Evolutionary conservation across 257 asterid genomes (phyloP).

Genomic region (Osmanthus fragrans): DNA sequence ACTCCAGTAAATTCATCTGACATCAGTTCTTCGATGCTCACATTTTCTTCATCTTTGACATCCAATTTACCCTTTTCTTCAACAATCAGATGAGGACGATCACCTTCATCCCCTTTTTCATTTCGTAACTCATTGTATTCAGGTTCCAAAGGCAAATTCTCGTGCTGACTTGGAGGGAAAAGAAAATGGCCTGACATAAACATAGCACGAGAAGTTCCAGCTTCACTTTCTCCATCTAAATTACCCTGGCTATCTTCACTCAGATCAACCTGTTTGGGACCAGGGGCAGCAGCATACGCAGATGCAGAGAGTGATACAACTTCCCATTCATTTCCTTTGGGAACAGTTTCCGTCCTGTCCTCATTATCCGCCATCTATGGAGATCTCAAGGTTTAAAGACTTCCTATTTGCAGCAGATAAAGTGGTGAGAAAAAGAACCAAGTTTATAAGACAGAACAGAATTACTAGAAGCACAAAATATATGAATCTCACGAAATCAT

Average conservation of each 20-base stretch:
- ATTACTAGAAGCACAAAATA: not conserved
- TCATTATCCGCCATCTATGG: conserved; percentile 58
- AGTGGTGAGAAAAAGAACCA: not conserved
- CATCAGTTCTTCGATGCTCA: conserved; percentile 25
- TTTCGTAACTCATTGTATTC: conserved; percentile 31
- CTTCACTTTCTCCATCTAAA: conserved; percentile 36
- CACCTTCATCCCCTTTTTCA: conserved; percentile 40
- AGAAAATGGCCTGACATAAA: conserved; percentile 75
- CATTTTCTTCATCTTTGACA: conserved; percentile 37
- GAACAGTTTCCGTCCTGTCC: conserved; percentile 45
- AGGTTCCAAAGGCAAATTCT: conserved; percentile 57
- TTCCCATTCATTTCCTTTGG: conserved; percentile 91
- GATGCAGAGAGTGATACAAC: conserved; percentile 85
- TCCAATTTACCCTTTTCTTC: conserved; percentile 32
- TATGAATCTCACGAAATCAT: not conserved
- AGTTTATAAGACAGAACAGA: not conserved
- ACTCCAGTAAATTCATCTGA: conserved; percentile 40
- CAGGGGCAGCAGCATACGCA: conserved; percentile 77
- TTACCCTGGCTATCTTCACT: conserved; percentile 35
- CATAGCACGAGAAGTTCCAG: conserved; percentile 62
- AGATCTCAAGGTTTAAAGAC: conserved; percentile 12
- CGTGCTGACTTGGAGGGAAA: conserved; percentile 80
- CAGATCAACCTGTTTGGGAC: conserved; percentile 38
- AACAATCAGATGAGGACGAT: conserved; percentile 25
- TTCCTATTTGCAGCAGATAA: conserved; percentile 11